A percentile compares a stretch with the other conserved stretches of the same genome.
Evolutionary conservation across 2,329 filamentous ascomycete species (phyloP).

Genomic region (Claviceps digitariae): DNA sequence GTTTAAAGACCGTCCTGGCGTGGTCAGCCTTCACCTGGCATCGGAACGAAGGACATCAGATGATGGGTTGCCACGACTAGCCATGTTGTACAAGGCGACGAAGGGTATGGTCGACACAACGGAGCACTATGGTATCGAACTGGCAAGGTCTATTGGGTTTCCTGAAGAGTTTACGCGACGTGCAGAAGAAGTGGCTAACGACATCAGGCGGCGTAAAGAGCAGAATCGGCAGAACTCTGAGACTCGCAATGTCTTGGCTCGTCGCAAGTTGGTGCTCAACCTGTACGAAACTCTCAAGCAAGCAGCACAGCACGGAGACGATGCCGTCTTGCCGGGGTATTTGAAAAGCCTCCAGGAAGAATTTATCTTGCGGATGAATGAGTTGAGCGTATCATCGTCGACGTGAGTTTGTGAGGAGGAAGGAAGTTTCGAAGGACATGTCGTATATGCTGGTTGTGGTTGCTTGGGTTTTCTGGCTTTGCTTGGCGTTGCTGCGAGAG

Average conservation of each 20-base stretch:
- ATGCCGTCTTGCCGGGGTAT: constrained; percentile 37
- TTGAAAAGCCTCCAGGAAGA: constrained; percentile 45
- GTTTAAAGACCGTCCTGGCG: constrained; percentile 59
- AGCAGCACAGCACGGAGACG: constrained; percentile 48
- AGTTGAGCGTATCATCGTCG: constrained; percentile 32
- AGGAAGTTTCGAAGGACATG: not conserved
- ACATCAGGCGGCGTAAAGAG: constrained; percentile 44
- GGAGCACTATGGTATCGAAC: constrained; percentile 65
- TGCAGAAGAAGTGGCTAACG: constrained; percentile 52
- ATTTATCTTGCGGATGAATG: constrained; percentile 59
- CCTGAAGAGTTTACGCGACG: constrained; percentile 52
- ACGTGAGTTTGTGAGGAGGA: not conserved
- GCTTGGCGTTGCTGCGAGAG: too few species aligned
- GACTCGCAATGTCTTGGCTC: constrained; percentile 43
- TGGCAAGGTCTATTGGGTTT: constrained; percentile 63
- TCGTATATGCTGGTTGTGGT: not conserved
- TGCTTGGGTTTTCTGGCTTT: not conserved
- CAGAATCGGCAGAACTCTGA: constrained; percentile 45
- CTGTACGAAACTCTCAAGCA: constrained; percentile 61
- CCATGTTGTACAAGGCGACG: constrained; percentile 76
- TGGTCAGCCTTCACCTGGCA: constrained; percentile 69
- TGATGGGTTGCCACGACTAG: constrained; percentile 47
- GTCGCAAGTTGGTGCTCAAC: constrained; percentile 59
- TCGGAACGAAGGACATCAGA: constrained; percentile 46
- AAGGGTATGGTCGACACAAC: constrained; percentile 56